phyloP scores from a whole-genome alignment of 148 eudicot genomes.

The Gaultheria prostrata region DNA sequence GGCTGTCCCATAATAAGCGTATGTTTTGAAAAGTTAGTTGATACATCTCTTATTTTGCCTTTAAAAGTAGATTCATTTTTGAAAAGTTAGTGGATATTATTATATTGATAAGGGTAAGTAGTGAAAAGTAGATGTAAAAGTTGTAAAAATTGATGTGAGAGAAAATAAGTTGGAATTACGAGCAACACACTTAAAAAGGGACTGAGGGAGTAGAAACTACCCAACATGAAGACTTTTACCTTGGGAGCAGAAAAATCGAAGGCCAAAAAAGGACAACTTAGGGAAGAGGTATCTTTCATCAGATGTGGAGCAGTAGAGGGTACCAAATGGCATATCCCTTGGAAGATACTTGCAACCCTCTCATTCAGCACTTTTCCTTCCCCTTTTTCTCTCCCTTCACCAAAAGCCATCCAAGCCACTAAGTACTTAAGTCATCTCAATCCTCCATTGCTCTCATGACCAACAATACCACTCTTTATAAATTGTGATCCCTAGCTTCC shows the following conservation, averaged over 20 bases:
- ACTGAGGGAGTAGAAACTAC: too few species aligned
- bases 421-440: conserved; percentile 21
- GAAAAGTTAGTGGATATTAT: too few species aligned
- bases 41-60: too few species aligned
- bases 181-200: too few species aligned
- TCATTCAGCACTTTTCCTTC: not conserved
- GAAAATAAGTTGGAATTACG: too few species aligned
- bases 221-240: too few species aligned
- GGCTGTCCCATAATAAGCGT: too few species aligned
- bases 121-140: too few species aligned
- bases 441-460: conserved; percentile 19
- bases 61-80: too few species aligned
- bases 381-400: conserved; percentile 15
- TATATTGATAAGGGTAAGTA: too few species aligned
- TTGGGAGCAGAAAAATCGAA: not conserved
- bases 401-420: conserved; percentile 11
- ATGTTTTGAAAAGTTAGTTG: too few species aligned
- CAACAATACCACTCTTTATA: conserved; percentile 16
- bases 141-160: too few species aligned
- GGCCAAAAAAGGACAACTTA: not conserved
- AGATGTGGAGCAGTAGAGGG: conserved; percentile 18
- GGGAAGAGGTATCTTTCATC: not conserved
- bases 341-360: conserved; percentile 25
- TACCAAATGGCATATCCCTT: conserved; percentile 31
- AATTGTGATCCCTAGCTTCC: conserved; percentile 5